These are phyloP conservation scores for Wickerhamomyces bovis DNA, from an alignment of 805 yeast species.

Conservation along the genomic window DNA sequence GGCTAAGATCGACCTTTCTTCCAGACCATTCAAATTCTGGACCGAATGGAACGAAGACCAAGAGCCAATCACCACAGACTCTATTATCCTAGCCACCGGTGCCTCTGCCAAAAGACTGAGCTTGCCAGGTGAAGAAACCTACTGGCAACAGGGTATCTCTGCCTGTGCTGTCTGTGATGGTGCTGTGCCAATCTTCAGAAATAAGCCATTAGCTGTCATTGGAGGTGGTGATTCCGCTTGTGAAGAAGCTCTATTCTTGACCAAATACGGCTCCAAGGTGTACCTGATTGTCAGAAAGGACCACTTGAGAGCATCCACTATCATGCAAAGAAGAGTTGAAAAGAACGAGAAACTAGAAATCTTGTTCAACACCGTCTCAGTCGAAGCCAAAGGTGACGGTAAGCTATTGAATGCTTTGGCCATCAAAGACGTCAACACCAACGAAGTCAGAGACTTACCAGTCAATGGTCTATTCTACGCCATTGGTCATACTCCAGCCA, in stretches of 20 bases:
- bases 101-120: constrained; percentile 94
- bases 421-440: constrained; percentile 67
- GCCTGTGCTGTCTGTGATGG: constrained; percentile 99
- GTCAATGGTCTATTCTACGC: constrained; percentile 96
- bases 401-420: constrained; percentile 62
- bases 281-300: constrained; percentile 92
- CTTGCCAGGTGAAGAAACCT: constrained; percentile 93
- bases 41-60: constrained; percentile 90
- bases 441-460: constrained; percentile 59
- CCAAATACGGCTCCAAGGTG: constrained; percentile 97
- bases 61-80: constrained; percentile 88
- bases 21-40: constrained; percentile 94
- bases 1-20: constrained; percentile 81
- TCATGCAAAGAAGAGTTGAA: constrained; percentile 92
- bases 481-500: constrained; percentile 96
- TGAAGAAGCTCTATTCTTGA: constrained; percentile 95
- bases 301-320: constrained; percentile 86
- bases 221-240: constrained; percentile 99
- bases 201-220: constrained; percentile 93
- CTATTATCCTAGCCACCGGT: constrained; percentile 93
- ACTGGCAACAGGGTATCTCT: constrained; percentile 99
- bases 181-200: constrained; percentile 97
- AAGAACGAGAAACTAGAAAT: constrained; percentile 86
- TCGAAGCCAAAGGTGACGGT: constrained; percentile 93
- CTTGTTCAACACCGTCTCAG: constrained; percentile 76